phyloP scores from a whole-genome alignment of 2,329 filamentous ascomycete species.

The Aspergillus sclerotialis region DNA sequence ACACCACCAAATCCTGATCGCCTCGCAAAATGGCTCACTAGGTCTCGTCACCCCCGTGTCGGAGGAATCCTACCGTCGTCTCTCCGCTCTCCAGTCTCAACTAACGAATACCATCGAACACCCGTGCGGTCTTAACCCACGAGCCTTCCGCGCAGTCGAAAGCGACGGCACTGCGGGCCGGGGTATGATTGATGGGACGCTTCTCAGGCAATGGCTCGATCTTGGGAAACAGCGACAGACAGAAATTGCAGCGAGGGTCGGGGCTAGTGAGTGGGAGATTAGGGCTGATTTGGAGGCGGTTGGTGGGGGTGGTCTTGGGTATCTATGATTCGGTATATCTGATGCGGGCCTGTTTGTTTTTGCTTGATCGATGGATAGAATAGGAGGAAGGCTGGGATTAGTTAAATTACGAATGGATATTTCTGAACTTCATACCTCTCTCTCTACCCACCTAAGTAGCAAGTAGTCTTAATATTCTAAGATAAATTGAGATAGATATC shows the following conservation, averaged over 20 bases:
- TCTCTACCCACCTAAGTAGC: too few species aligned
- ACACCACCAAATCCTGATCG: conserved; percentile 57
- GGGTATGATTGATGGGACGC: conserved; percentile 69
- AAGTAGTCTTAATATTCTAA: too few species aligned
- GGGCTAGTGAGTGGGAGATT: conserved; percentile 60
- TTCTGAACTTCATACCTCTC: too few species aligned
- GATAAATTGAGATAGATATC: too few species aligned
- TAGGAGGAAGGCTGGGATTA: too few species aligned
- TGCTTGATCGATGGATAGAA: too few species aligned
- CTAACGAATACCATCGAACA: conserved; percentile 70
- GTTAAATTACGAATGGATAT: too few species aligned
- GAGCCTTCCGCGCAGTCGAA: conserved; percentile 61
- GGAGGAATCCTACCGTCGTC: conserved; percentile 74
- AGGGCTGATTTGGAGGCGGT: conserved; percentile 62
- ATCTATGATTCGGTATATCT: too few species aligned
- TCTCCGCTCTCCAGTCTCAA: conserved; percentile 74
- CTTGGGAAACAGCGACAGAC: conserved; percentile 62
- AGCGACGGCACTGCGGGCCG: conserved; percentile 47
- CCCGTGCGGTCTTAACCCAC: conserved; percentile 73
- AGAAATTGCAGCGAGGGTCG: conserved; percentile 70
- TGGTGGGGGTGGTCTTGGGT: conserved; percentile 55
- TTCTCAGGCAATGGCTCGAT: conserved; percentile 70
- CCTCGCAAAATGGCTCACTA: conserved; percentile 69
- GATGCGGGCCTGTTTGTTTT: too few species aligned
- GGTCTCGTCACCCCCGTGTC: conserved; percentile 69